These are phyloP conservation scores for Xylaria venustula DNA, from an alignment of 495 filamentous ascomycete species.

Conservation along the genomic window DNA sequence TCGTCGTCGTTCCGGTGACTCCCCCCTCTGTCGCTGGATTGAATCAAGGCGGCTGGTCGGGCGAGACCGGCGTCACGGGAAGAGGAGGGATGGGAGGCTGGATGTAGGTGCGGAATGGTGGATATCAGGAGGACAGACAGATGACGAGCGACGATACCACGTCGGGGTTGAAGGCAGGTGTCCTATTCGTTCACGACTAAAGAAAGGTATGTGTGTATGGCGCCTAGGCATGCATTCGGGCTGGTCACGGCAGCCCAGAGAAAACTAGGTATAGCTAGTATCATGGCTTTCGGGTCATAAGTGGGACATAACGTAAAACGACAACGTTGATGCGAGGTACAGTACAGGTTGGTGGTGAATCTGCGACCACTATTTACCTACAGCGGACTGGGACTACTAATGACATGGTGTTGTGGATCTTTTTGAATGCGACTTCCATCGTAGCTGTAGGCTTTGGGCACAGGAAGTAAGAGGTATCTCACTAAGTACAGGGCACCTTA, in stretches of 20 bases:
- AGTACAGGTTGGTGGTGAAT: too few relatives aligned
- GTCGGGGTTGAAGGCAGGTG: neutral
- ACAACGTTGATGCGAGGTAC: too few relatives aligned
- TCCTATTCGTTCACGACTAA: neutral
- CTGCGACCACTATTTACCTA: neutral
- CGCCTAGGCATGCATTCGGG: neutral
- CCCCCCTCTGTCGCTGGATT: constrained; percentile 40
- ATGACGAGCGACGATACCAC: neutral
- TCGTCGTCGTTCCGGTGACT: constrained; percentile 24
- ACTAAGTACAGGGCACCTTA: too few relatives aligned
- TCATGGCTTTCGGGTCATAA: constrained; percentile 8
- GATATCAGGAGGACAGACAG: neutral
- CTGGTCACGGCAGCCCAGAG: neutral
- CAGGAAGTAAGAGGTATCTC: too few relatives aligned
- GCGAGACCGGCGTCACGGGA: constrained; percentile 26
- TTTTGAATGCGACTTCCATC: too few relatives aligned
- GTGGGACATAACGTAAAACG: neutral
- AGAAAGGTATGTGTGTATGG: neutral
- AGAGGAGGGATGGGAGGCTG: constrained; percentile 39
- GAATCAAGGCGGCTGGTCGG: constrained; percentile 20
- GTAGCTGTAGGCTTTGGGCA: too few relatives aligned
- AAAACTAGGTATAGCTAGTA: neutral
- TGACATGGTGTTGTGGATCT: too few relatives aligned
- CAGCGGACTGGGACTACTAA: too few relatives aligned
- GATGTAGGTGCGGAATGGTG: constrained; percentile 38